A percentile compares a stretch with the other conserved stretches of the same genome.
phyloP scores from a whole-genome alignment of 805 yeast species.

The Candida argentea region DNA sequence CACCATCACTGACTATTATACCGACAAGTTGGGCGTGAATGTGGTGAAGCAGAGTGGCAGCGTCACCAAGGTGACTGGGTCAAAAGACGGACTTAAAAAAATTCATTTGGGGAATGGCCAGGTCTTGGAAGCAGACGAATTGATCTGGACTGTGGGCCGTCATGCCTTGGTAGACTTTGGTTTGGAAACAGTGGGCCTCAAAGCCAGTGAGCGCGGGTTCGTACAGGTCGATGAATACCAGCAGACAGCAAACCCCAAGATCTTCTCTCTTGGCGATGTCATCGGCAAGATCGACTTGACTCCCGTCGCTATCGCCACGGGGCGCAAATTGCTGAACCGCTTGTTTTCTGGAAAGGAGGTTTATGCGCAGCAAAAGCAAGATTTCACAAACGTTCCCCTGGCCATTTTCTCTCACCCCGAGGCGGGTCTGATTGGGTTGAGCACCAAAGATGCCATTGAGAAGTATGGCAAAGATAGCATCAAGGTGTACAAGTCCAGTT shows the following conservation, averaged over 20 bases:
- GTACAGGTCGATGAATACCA: constrained; percentile 83
- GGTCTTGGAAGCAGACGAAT: constrained; percentile 52
- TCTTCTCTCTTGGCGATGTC: constrained; percentile 89
- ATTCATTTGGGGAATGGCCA: constrained; percentile 29
- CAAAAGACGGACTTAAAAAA: constrained; percentile 23
- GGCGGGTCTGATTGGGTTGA: constrained; percentile 86
- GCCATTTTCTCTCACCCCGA: constrained; percentile 99
- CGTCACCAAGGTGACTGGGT: constrained; percentile 25
- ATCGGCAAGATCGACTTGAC: constrained; percentile 90
- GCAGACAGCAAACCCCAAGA: constrained; percentile 57
- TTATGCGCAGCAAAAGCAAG: constrained; percentile 69
- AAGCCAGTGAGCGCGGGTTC: constrained; percentile 49
- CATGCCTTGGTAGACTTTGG: constrained; percentile 65
- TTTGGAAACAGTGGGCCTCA: constrained; percentile 64
- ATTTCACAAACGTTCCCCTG: constrained; percentile 79
- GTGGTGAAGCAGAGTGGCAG: constrained; percentile 58
- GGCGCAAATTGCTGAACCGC: constrained; percentile 87
- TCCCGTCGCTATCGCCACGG: constrained; percentile 98
- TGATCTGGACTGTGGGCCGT: constrained; percentile 95
- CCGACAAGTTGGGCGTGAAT: constrained; percentile 63
- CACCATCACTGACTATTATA: constrained; percentile 73
- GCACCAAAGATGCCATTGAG: constrained; percentile 66
- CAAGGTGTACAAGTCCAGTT: constrained; percentile 73
- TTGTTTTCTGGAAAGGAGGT: constrained; percentile 68
- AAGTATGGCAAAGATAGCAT: constrained; percentile 73